Evolutionary conservation across 2,329 filamentous ascomycete species (phyloP).

Genomic region (Arachnopeziza araneosa): DNA sequence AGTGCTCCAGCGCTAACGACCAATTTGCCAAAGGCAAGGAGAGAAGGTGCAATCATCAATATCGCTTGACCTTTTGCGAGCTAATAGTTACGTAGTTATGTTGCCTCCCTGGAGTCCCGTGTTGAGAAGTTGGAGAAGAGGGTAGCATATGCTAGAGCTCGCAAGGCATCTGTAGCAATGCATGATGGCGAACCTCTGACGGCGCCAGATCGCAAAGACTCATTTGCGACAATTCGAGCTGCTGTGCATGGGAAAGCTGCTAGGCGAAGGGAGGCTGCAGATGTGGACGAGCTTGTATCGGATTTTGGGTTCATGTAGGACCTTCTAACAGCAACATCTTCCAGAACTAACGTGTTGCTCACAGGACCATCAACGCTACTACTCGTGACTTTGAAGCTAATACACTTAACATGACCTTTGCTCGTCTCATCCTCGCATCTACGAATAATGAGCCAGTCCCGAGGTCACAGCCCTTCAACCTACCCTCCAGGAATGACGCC

Average conservation of each 20-base stretch:
- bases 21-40: slow-evolving; percentile 96
- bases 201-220: slow-evolving; percentile 55
- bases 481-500: slow-evolving; percentile 68
- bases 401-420: slow-evolving; percentile 85
- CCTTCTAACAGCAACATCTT: background rate
- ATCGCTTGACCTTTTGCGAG: background rate
- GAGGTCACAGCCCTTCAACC: slow-evolving; percentile 48
- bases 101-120: slow-evolving; percentile 86
- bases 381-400: slow-evolving; percentile 90
- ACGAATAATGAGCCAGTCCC: slow-evolving; percentile 69
- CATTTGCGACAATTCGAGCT: slow-evolving; percentile 54
- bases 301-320: slow-evolving; percentile 85
- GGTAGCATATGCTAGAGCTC: slow-evolving; percentile 62
- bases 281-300: slow-evolving; percentile 87
- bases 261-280: slow-evolving; percentile 67
- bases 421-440: slow-evolving; percentile 79
- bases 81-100: slow-evolving; percentile 55
- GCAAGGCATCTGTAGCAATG: slow-evolving; percentile 64
- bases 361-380: slow-evolving; percentile 86
- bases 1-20: slow-evolving; percentile 92
- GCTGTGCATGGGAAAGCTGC: slow-evolving; percentile 61
- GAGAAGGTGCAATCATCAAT: slow-evolving; percentile 53
- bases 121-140: slow-evolving; percentile 83
- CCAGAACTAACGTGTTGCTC: slow-evolving; percentile 7
- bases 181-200: slow-evolving; percentile 50